Percentiles rank a stretch among this genome's conserved stretches.
phyloP scores from a whole-genome alignment of 192 early-diverging fungal genomes.

The Linnemannia exigua region DNA sequence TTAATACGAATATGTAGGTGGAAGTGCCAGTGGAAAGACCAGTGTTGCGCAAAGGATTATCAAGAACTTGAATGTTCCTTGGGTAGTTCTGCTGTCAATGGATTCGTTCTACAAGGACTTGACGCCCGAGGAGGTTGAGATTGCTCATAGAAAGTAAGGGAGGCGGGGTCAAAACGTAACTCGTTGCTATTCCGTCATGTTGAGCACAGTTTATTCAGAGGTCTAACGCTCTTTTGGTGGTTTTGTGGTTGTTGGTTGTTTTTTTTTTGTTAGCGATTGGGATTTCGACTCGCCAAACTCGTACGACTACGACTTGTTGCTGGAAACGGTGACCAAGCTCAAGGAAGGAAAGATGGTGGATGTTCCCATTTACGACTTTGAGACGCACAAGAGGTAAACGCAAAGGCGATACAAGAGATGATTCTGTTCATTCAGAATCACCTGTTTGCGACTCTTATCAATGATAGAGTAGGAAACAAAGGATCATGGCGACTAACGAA shows the following conservation, averaged over 20 bases:
- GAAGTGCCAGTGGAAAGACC: slow-evolving; percentile 89
- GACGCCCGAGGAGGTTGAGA: slow-evolving; percentile 76
- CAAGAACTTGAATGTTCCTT: slow-evolving; percentile 81
- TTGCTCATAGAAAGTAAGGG: slow-evolving; percentile 65
- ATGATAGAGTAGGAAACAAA: neutral
- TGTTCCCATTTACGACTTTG: slow-evolving; percentile 94
- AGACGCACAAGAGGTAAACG: slow-evolving; percentile 81
- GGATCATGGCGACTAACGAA: neutral
- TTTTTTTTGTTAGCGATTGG: slow-evolving; percentile 70
- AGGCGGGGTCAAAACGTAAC: too few relatives aligned
- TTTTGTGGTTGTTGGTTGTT: too few relatives aligned
- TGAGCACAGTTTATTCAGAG: too few relatives aligned
- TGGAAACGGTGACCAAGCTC: slow-evolving; percentile 78
- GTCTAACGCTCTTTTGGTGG: too few relatives aligned
- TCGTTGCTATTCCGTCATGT: too few relatives aligned
- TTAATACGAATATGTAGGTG: slow-evolving; percentile 57
- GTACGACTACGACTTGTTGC: slow-evolving; percentile 86
- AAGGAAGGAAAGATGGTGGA: slow-evolving; percentile 85
- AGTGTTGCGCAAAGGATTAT: slow-evolving; percentile 83
- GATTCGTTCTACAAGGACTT: slow-evolving; percentile 96
- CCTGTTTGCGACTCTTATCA: slow-evolving; percentile 7
- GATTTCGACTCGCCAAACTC: slow-evolving; percentile 96
- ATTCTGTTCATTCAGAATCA: neutral
- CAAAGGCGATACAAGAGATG: neutral
- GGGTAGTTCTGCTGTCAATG: slow-evolving; percentile 95